Percentiles rank a stretch among this genome's conserved stretches.
phyloP scores from a whole-genome alignment of 2,329 filamentous ascomycete genomes.

The Metarhizium sp. region DNA sequence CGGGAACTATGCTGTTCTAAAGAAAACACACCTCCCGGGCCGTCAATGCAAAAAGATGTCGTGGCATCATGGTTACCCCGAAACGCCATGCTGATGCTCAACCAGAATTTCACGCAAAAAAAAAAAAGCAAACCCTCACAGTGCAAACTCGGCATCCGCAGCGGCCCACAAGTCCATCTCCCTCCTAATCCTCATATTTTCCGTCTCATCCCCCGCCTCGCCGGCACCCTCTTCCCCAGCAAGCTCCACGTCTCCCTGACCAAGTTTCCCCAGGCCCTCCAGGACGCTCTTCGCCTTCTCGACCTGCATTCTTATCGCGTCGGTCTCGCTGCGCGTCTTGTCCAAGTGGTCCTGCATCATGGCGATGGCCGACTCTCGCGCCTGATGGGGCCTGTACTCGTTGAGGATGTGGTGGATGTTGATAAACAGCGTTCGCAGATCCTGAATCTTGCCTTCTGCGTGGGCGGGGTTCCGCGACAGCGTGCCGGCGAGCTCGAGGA shows the following conservation, averaged over 20 bases:
- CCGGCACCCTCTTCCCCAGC: background rate
- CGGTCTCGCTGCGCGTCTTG: conserved; percentile 62
- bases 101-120: background rate
- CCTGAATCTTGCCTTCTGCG: conserved; percentile 62
- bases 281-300: conserved; percentile 67
- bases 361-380: conserved; percentile 74
- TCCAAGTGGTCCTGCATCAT: conserved; percentile 83
- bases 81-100: background rate
- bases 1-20: too few relatives aligned
- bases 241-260: background rate
- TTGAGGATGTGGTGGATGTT: conserved; percentile 94
- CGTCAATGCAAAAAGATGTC: background rate
- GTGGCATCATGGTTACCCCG: background rate
- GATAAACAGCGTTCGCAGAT: conserved; percentile 73
- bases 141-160: conserved; percentile 31
- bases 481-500: conserved; percentile 67
- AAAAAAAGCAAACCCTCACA: conserved; percentile 1
- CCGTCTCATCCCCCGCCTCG: conserved; percentile 10
- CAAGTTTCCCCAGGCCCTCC: conserved; percentile 48
- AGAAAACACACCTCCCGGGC: too few relatives aligned
- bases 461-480: conserved; percentile 25
- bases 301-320: conserved; percentile 55
- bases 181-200: conserved; percentile 12
- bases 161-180: conserved; percentile 31
- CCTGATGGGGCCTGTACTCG: conserved; percentile 88